Evolutionary conservation across 2,329 filamentous ascomycete species (phyloP), one percentile per base, ranked within the genome.

Genomic region (Clonostachys sp.): DNA sequence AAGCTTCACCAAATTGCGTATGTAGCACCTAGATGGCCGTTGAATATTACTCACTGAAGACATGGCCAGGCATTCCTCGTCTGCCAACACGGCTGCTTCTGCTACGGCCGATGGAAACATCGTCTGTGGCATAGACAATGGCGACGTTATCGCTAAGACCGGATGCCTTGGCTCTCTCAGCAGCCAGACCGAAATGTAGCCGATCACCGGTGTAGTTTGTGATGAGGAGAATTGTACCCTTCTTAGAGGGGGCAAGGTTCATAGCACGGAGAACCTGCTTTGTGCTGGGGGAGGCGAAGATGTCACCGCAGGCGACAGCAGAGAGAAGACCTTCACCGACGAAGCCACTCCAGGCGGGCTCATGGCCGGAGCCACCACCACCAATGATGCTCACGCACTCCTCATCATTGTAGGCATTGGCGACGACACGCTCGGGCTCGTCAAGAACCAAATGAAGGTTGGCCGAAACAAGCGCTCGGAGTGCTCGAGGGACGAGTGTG

Each of bases 201-300:
- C 88, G 78, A 61, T 84, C 81, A 12, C 81, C 82, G 1, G 84
- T 88, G 58, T 88, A 88, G 59, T 90, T 90, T 77, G 87, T 89
- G 9, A 88, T 83, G 17, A 89, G 77, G 8, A 89, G 77, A 34
- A 89, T 64, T 2, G 88, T 83, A 7, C 87, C 87, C 53, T 81
- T 77, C 24, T 53, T 46, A 2, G 75, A 77, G 35, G 82, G 77
- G 1, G 87, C 78, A 44, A 80, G 72, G 54, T 82, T 72, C 16
- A 87, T 79, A 45, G 81, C 84, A 55, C 77, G 71, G 42, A 84
- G 72, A 47, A 90, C 80, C 61, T 90, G 86, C 61, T 87, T 83
- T 0, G 86, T 84, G n/a, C 76, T 81, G 0, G 87, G 87, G 3
- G 81, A 86, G 2, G 86, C 86, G 59, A 90, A 90, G 54, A 91